Base-by-base conservation (phyloP, 352 stramenopile species). In the Phytophthora lateralis region DNA sequence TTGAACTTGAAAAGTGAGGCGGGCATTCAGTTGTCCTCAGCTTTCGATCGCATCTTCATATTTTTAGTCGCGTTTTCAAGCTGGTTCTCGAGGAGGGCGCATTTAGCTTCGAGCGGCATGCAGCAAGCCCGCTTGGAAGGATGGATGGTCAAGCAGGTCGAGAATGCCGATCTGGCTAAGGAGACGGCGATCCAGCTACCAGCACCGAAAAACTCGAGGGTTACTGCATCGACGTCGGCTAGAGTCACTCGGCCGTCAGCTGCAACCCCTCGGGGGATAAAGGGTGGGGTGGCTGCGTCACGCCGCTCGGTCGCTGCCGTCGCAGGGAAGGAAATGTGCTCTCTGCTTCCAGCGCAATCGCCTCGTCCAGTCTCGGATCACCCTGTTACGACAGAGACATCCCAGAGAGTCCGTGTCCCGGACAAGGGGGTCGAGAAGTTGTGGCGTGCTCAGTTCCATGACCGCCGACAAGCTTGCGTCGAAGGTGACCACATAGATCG, bases 121-220 rank as follows among this genome's bases (percentile, higher is more conserved):
- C 81, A 93, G 67, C 78, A 71, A 35, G 73, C 87, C 34, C 73
- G 81, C 2, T 51, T 93, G 43, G 83, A 91, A 64, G 78, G 81
- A 80, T 91, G 81, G 73, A 91, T 93, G 76, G 80, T 90, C 29
- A 55, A 69, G 66, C 80, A 92, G 63, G 85, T 93, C 49, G 79
- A 82, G 55, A 71, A 88, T 52, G 74, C 83, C 20, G 75, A 88
- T 39, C 54, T 90, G 51, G 76, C 81, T n/a, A 83, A 83, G 50
- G 81, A 83, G 53, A 85, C 79, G 12, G 60, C 90, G 15, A 73
- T 89, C 47, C 80, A 89, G 51, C 49, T 89, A 21, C 80, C 82
- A n/a, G 27, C 27, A 43, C 9, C 37, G n/a, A 61, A 57, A 35
- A 12, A 14, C n/a, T 35, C 39, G 6, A 57, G 27, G 39, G 7